Evolutionary conservation across 371 early-diverging fungal genomes (phyloP).

Genomic region (Mucor ambiguus): DNA sequence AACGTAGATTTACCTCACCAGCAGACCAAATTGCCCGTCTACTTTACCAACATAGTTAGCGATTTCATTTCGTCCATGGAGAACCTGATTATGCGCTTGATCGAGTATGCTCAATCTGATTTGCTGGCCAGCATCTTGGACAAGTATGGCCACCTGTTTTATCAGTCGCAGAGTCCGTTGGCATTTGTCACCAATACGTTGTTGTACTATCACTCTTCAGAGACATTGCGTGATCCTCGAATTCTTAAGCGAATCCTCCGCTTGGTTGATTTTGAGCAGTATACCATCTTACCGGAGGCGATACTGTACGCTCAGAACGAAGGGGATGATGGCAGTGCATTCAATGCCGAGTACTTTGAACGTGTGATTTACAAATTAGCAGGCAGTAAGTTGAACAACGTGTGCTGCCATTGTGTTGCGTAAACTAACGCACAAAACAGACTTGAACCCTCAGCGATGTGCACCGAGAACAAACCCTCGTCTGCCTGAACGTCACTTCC

Average conservation of each 20-base stretch:
- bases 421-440: conserved; percentile 26
- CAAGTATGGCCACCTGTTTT: conserved; percentile 67
- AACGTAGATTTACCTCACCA: conserved; percentile 46
- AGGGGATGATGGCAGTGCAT: conserved; percentile 35
- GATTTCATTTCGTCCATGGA: conserved; percentile 73
- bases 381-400: conserved; percentile 36
- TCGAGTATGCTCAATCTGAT: conserved; percentile 66
- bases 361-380: conserved; percentile 60
- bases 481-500: conserved; percentile 77
- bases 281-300: conserved; percentile 56
- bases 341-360: conserved; percentile 61
- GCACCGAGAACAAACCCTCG: conserved; percentile 53
- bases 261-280: conserved; percentile 57
- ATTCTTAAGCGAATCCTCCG: conserved; percentile 57
- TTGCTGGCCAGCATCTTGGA: conserved; percentile 67
- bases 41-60: conserved; percentile 69
- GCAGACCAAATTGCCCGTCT: conserved; percentile 67
- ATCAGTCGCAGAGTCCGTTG: conserved; percentile 70
- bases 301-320: conserved; percentile 46
- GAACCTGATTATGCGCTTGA: conserved; percentile 65
- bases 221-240: conserved; percentile 57
- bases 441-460: conserved; percentile 57
- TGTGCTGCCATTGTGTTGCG: conserved; percentile 5
- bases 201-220: conserved; percentile 68
- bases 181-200: conserved; percentile 70